Conservation (phyloP, 192 early-diverging fungal genomes). For the Backusella macrospora region DNA sequence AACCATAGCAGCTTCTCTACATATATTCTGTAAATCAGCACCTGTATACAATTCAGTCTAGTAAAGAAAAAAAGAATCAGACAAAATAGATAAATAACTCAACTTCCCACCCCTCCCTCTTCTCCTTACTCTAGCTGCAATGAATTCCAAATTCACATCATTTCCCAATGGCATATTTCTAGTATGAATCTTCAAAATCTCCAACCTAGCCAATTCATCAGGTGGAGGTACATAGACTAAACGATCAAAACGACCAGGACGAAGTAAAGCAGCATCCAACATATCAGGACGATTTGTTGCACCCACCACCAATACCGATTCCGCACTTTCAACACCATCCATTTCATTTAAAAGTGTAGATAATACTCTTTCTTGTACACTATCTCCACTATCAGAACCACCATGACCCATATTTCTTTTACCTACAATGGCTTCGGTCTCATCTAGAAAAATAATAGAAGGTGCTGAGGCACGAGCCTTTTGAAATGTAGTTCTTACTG, state of each 20-base stretch:
- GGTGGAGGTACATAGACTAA: conserved; percentile 76
- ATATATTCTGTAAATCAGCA: conserved; percentile 58
- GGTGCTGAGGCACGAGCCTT: conserved; percentile 79
- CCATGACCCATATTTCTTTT: conserved; percentile 67
- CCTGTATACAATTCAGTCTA: conserved; percentile 61
- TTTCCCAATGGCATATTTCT: conserved; percentile 50
- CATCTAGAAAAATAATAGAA: conserved; percentile 94
- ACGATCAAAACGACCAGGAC: conserved; percentile 85
- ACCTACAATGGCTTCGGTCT: conserved; percentile 95
- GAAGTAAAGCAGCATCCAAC: conserved; percentile 82
- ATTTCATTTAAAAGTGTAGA: conserved; percentile 86
- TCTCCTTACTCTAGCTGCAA: conserved; percentile 49
- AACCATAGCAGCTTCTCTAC: conserved; percentile 56
- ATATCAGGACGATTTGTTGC: conserved; percentile 90
- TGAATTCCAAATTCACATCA: conserved; percentile 51
- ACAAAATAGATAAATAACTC: neutral
- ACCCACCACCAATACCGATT: conserved; percentile 76
- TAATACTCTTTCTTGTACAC: conserved; percentile 79
- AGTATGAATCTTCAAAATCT: conserved; percentile 56
- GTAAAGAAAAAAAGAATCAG: neutral
- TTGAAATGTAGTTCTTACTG: conserved; percentile 80
- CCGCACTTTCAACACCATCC: conserved; percentile 83
- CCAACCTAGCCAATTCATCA: conserved; percentile 47
- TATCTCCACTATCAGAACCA: conserved; percentile 58
- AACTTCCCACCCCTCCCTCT: neutral